Evolutionary conservation across 2,329 filamentous ascomycete genomes (phyloP).

Genomic region (Microcyclospora tardicrescens): DNA sequence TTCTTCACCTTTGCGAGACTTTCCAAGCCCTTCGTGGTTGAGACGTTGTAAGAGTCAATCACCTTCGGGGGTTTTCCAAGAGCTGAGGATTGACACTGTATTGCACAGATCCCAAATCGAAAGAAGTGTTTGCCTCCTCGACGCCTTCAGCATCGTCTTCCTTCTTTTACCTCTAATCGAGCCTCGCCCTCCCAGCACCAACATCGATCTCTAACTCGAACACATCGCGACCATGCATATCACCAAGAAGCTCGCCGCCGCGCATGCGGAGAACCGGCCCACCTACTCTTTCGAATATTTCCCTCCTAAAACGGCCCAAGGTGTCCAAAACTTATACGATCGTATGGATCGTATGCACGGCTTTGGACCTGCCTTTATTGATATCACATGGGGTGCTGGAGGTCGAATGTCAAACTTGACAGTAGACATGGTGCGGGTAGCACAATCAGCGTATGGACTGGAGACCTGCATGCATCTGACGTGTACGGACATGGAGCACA

Average conservation of each 20-base stretch:
- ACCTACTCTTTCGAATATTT: conserved; percentile 99
- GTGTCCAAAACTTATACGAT: conserved; percentile 98
- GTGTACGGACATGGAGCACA: conserved; percentile 92
- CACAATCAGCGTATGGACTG: conserved; percentile 86
- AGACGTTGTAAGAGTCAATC: too few species aligned
- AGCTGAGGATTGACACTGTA: too few species aligned
- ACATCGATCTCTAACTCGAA: not conserved
- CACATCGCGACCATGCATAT: conserved; percentile 66
- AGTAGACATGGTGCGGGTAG: conserved; percentile 93
- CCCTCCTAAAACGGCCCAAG: conserved; percentile 91
- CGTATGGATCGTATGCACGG: conserved; percentile 98
- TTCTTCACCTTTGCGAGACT: not conserved
- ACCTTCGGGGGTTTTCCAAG: too few species aligned
- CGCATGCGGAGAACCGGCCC: conserved; percentile 63
- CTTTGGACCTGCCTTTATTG: conserved; percentile 87
- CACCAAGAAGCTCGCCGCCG: conserved; percentile 74
- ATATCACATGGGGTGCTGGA: conserved; percentile 96
- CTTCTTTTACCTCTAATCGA: not conserved
- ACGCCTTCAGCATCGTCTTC: not conserved
- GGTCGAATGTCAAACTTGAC: conserved; percentile 84
- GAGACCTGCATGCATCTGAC: conserved; percentile 99
- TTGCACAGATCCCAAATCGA: too few species aligned
- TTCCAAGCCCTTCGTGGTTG: too few species aligned
- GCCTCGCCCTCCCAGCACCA: not conserved
- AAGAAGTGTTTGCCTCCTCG: not conserved